These are phyloP conservation scores for Moesziomyces globuligerus DNA, from an alignment of 1,284 basidiomycete genomes.

Conservation along the genomic window DNA sequence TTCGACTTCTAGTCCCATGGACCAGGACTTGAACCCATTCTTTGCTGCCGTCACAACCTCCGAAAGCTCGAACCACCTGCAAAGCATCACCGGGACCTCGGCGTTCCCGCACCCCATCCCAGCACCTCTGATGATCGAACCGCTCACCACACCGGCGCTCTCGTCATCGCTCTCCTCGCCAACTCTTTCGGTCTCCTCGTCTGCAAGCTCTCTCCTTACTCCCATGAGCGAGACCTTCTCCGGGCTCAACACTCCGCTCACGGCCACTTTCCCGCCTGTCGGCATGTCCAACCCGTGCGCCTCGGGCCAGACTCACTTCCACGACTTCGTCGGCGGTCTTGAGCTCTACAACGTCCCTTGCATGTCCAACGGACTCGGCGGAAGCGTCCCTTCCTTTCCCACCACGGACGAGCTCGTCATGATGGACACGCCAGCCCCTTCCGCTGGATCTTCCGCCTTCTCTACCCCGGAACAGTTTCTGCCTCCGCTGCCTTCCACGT, in stretches of 20 bases:
- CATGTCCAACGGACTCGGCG: neutral
- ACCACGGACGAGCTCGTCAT: neutral
- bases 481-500: neutral
- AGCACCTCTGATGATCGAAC: conserved; percentile 8
- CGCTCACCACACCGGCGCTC: neutral
- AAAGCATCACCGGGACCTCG: conserved; percentile 7
- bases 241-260: conserved; percentile 5
- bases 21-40: conserved; percentile 5
- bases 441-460: neutral
- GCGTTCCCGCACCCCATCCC: conserved; percentile 1
- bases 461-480: conserved; percentile 3
- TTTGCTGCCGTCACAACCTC: neutral
- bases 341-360: conserved; percentile 17
- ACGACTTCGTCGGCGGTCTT: conserved; percentile 9
- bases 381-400: neutral
- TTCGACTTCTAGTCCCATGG: conserved; percentile 5
- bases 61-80: conserved; percentile 3
- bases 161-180: conserved; percentile 17
- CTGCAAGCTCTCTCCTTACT: conserved; percentile 5
- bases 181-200: conserved; percentile 15
- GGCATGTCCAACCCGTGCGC: neutral
- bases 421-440: neutral
- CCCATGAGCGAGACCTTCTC: conserved; percentile 14
- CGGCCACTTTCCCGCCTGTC: conserved; percentile 2
- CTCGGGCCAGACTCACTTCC: neutral